Percentiles rank a stretch among this genome's conserved stretches.
phyloP scores from a whole-genome alignment of 108 stramenopile genomes.

The Asterionellopsis glacialis region DNA sequence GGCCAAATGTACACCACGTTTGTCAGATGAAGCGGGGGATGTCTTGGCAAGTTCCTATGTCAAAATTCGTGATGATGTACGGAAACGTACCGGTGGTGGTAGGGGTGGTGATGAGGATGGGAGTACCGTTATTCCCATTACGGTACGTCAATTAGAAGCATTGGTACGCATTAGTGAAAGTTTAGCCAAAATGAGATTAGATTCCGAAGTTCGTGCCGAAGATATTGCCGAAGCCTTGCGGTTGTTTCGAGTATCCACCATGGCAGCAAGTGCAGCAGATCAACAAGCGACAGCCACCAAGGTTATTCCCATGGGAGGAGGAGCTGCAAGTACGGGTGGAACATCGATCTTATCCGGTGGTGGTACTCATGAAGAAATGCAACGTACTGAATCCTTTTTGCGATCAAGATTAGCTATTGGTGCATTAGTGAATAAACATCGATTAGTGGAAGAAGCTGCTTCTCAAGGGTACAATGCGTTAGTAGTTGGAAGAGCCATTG shows the following conservation, averaged over 20 bases:
- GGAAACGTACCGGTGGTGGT: slow-evolving; percentile 38
- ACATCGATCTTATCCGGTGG: slow-evolving; percentile 6
- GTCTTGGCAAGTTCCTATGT: slow-evolving; percentile 90
- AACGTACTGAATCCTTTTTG: slow-evolving; percentile 76
- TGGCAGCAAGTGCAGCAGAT: slow-evolving; percentile 88
- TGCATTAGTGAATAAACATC: slow-evolving; percentile 76
- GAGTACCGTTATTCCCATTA: slow-evolving; percentile 93
- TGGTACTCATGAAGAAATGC: slow-evolving; percentile 57
- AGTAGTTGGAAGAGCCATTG: slow-evolving; percentile 62
- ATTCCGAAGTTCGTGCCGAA: slow-evolving; percentile 84
- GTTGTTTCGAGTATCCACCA: slow-evolving; percentile 95
- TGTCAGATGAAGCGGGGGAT: slow-evolving; percentile 87
- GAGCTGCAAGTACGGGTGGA: not conserved
- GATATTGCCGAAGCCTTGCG: slow-evolving; percentile 99
- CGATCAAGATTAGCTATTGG: slow-evolving; percentile 67
- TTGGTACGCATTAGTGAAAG: slow-evolving; percentile 95
- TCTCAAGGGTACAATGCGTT: slow-evolving; percentile 80
- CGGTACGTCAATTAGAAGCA: slow-evolving; percentile 99
- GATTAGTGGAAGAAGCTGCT: slow-evolving; percentile 79
- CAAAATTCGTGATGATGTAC: slow-evolving; percentile 90
- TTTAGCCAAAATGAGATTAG: slow-evolving; percentile 95
- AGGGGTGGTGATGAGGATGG: slow-evolving; percentile 10
- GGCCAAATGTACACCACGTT: slow-evolving; percentile 80
- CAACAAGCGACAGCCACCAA: slow-evolving; percentile 20
- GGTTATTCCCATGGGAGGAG: slow-evolving; percentile 10